Conservation (phyloP, 2,329 filamentous ascomycete species). For the Mollisia scopiformis region DNA sequence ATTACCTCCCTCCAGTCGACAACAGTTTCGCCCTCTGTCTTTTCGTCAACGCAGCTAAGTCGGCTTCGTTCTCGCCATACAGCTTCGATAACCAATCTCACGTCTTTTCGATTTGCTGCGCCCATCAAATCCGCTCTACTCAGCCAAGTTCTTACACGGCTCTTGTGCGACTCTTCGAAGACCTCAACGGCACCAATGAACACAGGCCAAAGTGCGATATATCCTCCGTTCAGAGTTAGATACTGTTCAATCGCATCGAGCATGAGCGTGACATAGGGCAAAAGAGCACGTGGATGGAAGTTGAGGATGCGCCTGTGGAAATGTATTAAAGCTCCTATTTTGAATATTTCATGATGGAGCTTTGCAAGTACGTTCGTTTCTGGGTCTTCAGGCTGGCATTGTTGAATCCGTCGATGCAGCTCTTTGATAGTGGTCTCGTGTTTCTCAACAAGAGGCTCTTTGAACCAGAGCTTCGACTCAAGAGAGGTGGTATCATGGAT, state of each 20-base stretch:
- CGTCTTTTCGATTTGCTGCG: neutral
- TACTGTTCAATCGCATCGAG: neutral
- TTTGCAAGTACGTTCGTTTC: neutral
- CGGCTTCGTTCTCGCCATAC: neutral
- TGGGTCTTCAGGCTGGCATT: neutral
- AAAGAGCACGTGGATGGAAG: neutral
- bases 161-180: neutral
- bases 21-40: neutral
- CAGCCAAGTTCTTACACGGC: neutral
- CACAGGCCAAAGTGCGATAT: neutral
- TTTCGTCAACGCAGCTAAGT: neutral
- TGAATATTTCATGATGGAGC: neutral
- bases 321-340: neutral
- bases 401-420: neutral
- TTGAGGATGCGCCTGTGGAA: neutral
- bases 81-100: neutral
- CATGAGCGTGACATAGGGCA: neutral
- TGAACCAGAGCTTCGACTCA: neutral
- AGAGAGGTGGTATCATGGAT: neutral
- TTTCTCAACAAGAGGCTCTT: neutral
- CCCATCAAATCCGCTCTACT: neutral
- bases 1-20: neutral
- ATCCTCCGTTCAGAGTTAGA: neutral
- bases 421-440: neutral
- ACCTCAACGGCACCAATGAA: neutral